phyloP scores from a whole-genome alignment of 176 grass and related monocot species.

The Hordeum vulgare region DNA sequence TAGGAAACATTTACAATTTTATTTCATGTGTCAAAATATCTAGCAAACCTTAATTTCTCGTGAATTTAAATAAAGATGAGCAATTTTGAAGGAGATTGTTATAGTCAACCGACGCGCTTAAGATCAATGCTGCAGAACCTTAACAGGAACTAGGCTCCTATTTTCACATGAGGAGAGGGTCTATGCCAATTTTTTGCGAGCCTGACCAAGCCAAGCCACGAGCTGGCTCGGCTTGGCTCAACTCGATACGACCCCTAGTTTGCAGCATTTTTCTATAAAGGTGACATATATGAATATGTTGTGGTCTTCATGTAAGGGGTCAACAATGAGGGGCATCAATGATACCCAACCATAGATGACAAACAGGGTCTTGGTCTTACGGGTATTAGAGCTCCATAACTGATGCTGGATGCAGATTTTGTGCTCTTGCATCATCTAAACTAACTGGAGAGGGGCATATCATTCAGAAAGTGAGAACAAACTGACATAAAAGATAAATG shows the following conservation, averaged over 20 bases:
- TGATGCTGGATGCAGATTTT: too few relatives aligned
- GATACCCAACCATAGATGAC: too few relatives aligned
- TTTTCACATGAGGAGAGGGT: too few relatives aligned
- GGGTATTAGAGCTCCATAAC: too few relatives aligned
- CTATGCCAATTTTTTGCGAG: not conserved
- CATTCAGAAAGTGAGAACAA: too few relatives aligned
- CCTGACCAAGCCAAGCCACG: not conserved
- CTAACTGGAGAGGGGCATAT: too few relatives aligned
- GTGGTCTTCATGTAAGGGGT: not conserved
- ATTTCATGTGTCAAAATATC: not conserved
- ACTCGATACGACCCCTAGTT: too few relatives aligned
- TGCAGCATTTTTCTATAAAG: not conserved
- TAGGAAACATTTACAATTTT: not conserved
- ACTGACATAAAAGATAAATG: too few relatives aligned
- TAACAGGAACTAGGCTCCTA: not conserved
- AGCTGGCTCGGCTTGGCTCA: not conserved
- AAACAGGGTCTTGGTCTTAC: too few relatives aligned
- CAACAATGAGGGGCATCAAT: too few relatives aligned
- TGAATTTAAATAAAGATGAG: not conserved
- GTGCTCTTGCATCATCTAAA: too few relatives aligned
- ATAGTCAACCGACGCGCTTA: not conserved
- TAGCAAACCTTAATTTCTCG: not conserved
- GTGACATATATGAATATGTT: not conserved
- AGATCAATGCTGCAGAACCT: not conserved
- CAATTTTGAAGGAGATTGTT: not conserved